Base-by-base conservation (phyloP, 1,139 yeast genomes). In the Blastobotrys serpentis region DNA sequence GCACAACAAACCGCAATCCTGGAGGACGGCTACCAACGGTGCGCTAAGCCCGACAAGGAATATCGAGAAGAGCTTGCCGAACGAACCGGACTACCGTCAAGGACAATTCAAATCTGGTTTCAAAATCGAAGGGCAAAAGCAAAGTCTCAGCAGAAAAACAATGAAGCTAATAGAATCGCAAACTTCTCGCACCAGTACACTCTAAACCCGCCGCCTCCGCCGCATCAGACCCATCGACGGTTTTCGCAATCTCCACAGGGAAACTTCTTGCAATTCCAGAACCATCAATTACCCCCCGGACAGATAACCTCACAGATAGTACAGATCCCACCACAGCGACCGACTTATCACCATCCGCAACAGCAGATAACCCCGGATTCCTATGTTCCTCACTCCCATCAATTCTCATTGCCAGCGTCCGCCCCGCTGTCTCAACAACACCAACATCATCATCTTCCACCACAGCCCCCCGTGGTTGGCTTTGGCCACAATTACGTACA, bases 61-160 rank as follows among this genome's bases (percentile, higher is more conserved):
- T 46, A 51, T 16, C 55, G 67, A 21, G 64, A 60, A 22, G 56
- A 54, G 14, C 49, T 63, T 14, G 57, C 64, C 7, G 26, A 43
- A 26, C 51, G 55, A 17, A 61, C 65, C 8, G 65, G 61, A 7
- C 53, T 63, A 23, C 67, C 67, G 1, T 47, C 54, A 22, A 52
- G 61, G 26, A 63, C 60, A 39, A 60, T 63, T 23, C 66, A 62
- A 38, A 63, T 63, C 42, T 63, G 67, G 67, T 63, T 63, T 50
- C 67, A 63, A 45, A 63, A 63, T 43, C 56, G 67, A 3, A 52
- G 67, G 23, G 67, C 67, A 6, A 61, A 58, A 49, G 64, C 61
- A 22, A 57, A 49, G 55, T 54, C 41, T 14, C 34, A 47, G 22
- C 26, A 23, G 13, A 25, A 39, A 7, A 25, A 39, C 16, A 19